Evolutionary conservation across 1,139 yeast genomes (phyloP).

Genomic region (Diutina mesorugosa): DNA sequence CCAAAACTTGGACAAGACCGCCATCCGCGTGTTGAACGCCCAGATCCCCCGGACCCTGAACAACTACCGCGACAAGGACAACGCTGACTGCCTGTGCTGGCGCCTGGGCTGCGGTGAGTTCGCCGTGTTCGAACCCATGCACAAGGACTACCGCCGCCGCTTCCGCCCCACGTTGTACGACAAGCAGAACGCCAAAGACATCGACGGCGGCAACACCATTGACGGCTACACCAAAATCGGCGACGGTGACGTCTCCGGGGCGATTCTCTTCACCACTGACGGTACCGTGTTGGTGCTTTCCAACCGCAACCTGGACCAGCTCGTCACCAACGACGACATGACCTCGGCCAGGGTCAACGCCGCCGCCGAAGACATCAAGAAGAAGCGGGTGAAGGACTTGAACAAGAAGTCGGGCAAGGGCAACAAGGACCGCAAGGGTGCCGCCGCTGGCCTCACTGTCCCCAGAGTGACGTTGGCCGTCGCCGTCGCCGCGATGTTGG

Average conservation of each 20-base stretch:
- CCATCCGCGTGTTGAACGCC: conserved; percentile 89
- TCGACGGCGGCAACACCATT: conserved; percentile 74
- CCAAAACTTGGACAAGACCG: conserved; percentile 72
- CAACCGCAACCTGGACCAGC: no score
- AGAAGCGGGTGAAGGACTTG: no score
- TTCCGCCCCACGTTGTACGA: conserved; percentile 77
- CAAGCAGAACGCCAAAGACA: conserved; percentile 56
- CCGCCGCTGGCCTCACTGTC: no score
- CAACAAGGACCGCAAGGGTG: no score
- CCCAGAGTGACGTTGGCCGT: no score
- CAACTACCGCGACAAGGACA: conserved; percentile 51
- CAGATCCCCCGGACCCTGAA: conserved; percentile 89
- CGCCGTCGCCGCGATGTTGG: no score
- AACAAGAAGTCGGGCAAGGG: no score
- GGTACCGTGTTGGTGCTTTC: conserved; percentile 15
- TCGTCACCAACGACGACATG: no score
- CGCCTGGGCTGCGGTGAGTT: conserved; percentile 92
- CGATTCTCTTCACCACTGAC: conserved; percentile 52
- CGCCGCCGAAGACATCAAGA: no score
- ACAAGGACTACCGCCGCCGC: conserved; percentile 55
- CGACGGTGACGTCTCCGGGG: conserved; percentile 69
- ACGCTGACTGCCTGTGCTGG: conserved; percentile 74
- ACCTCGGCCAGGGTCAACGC: no score
- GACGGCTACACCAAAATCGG: conserved; percentile 80
- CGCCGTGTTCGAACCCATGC: conserved; percentile 68